Base-by-base conservation (phyloP, 805 yeast species). In the Teunomyces aglyptinius region DNA sequence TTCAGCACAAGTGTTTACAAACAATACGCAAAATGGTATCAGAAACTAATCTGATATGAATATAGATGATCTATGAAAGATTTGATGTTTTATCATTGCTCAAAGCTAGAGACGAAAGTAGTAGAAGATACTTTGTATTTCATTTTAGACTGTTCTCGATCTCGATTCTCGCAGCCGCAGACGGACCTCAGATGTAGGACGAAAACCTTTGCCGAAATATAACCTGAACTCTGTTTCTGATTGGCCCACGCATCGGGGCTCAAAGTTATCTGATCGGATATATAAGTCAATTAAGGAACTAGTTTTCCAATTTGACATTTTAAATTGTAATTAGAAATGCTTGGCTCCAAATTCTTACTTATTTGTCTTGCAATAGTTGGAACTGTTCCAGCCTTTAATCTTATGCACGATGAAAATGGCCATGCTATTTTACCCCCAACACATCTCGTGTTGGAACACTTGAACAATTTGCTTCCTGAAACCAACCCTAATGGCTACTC, bases 351-450 rank as follows among this genome's bases (percentile, higher is more conserved):
- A 33, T 28, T 43, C 39, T 38, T 48, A 28, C 33, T 46, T 16
- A 31, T 43, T 10, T 31, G 46, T 15, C 29, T 46, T 8, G 48
- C 53, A 4, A 33, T 42, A 12, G n/a, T 38, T 19, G 34, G 45
- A 4, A 27, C 28, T 13, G 45, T 39, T 33, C 47, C 44, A 24
- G 48, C 44, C 5, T 50, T 51, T 29, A 33, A 38, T 24, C 39
- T 51, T 22, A 43, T 43, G 35, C 54, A 39, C 28, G 49, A 51
- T 22, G 50, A 41, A 10, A 19, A 41, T 12, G 54, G 54, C 26
- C 47, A 31, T 36, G 54, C 54, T 26, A 44, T 51, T 29, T 46
- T 51, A 10, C 54, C 54, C 12, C 54, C 54, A n/a, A 48, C 51
- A n/a, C 44, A 46, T 7, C 46, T 48, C 13, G 54, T 51, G 18